Evolutionary conservation across 2,329 filamentous ascomycete species (phyloP).

Genomic region (Fusarium algeriense): DNA sequence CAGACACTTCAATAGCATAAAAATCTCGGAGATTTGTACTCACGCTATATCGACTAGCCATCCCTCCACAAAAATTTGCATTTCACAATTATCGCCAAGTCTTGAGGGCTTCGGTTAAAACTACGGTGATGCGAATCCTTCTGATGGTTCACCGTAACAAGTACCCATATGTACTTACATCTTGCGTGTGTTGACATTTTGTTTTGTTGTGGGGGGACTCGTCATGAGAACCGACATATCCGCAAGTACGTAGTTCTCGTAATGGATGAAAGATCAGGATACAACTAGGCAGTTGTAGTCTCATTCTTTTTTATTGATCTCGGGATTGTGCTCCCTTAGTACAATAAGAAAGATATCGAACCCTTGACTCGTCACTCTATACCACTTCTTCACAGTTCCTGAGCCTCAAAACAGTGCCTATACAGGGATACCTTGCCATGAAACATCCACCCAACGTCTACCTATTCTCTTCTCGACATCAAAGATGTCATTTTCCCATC

Average conservation of each 20-base stretch:
- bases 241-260: not conserved
- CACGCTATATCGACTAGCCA: conserved; percentile 2
- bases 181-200: conserved; percentile 17
- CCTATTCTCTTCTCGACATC: not conserved
- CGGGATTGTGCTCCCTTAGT: not conserved
- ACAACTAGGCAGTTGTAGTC: not conserved
- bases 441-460: not conserved
- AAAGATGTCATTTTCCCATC: conserved; percentile 33
- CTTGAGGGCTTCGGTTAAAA: not conserved
- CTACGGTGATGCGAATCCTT: conserved; percentile 15
- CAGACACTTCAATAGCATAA: conserved; percentile 17
- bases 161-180: conserved; percentile 4
- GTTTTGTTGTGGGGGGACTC: conserved; percentile 8
- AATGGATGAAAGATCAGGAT: not conserved
- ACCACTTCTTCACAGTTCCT: conserved; percentile 3
- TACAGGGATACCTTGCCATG: conserved; percentile 27
- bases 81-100: conserved; percentile 13
- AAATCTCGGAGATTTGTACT: conserved; percentile 31
- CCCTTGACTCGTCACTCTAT: not conserved
- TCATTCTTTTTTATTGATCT: conserved; percentile 8
- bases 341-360: not conserved
- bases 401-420: not conserved
- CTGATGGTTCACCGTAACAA: conserved; percentile 12
- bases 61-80: not conserved
- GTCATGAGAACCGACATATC: conserved; percentile 15